These are phyloP conservation scores for Xanthoceras sorbifolium DNA, from an alignment of 345 rosid genomes.

Conservation along the genomic window DNA sequence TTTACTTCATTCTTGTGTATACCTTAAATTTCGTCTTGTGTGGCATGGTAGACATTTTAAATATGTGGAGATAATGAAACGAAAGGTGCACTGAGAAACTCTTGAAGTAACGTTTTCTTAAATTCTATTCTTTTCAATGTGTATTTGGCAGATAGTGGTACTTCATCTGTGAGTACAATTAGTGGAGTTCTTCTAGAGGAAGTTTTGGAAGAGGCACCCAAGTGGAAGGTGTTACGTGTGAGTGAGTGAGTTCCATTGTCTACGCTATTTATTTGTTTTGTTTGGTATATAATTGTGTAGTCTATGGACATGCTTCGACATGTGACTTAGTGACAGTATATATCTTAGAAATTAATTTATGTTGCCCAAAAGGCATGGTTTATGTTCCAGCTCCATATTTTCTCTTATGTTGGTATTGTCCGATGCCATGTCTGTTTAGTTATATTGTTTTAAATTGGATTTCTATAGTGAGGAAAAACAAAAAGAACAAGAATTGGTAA, in stretches of 20 bases:
- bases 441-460: background rate
- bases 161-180: constrained; percentile 38
- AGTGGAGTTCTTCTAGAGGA: constrained; percentile 59
- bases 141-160: constrained; percentile 43
- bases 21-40: background rate
- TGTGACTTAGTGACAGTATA: constrained; percentile 6
- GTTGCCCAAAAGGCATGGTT: background rate
- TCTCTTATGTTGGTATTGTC: background rate
- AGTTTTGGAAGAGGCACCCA: constrained; percentile 87
- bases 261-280: constrained; percentile 23
- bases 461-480: background rate
- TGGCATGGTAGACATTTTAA: constrained; percentile 4
- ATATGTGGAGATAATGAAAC: background rate
- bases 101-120: constrained; percentile 3
- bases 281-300: constrained; percentile 13
- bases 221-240: constrained; percentile 99
- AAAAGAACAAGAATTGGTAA: background rate
- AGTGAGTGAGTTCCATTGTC: constrained; percentile 77
- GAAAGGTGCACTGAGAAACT: background rate
- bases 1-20: constrained; percentile 7
- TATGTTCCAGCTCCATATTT: background rate
- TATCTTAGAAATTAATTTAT: background rate
- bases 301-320: background rate
- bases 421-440: background rate
- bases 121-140: constrained; percentile 19